Percentiles rank a stretch among this genome's conserved stretches.
Conservation (phyloP, 208 protist genomes). For the Crithidia sp. region DNA sequence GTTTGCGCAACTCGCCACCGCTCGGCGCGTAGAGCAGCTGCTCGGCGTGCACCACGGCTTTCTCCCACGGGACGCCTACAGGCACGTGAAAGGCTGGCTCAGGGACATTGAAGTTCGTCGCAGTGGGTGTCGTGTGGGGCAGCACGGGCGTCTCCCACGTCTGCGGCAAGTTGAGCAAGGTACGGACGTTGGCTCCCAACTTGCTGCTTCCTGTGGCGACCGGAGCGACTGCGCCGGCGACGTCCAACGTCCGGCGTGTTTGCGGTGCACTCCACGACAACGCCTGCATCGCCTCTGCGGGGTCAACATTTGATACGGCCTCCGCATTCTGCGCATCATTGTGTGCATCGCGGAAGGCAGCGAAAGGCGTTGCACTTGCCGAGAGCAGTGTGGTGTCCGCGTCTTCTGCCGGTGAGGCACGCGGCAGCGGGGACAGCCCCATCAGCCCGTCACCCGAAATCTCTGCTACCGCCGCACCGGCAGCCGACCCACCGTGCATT, state of each 20-base stretch:
- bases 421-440: slow-evolving; percentile 14
- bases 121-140: no score
- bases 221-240: neutral
- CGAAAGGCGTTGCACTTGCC: neutral
- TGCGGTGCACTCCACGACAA: neutral
- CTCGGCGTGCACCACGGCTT: neutral
- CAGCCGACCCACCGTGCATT: no score
- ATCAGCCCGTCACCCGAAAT: slow-evolving; percentile 2
- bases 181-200: no score
- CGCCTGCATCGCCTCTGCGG: neutral
- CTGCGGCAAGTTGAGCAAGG: no score
- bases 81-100: no score
- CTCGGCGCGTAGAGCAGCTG: no score
- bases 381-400: slow-evolving; percentile 12
- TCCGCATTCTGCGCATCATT: neutral
- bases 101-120: no score
- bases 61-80: neutral
- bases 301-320: neutral
- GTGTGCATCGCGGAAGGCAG: neutral
- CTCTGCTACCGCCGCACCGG: neutral
- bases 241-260: slow-evolving; percentile 13
- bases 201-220: neutral
- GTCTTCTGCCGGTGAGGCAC: slow-evolving; percentile 3
- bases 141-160: no score
- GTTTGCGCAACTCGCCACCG: neutral